Conservation (phyloP, 148 eudicot species). For the Rhododendron mucronatum region DNA sequence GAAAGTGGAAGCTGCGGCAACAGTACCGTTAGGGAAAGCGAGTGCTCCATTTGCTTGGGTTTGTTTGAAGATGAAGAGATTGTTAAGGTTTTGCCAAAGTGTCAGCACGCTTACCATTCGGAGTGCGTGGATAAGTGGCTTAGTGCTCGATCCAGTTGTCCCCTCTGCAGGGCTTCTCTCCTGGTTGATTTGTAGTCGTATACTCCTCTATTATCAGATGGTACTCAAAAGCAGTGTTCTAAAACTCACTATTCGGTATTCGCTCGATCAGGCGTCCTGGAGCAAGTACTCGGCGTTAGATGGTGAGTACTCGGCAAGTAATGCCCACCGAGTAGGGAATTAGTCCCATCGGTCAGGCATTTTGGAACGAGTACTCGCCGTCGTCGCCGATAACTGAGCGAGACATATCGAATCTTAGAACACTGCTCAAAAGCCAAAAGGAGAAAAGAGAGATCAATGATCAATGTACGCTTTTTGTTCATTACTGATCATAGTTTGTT, state of each 20-base stretch:
- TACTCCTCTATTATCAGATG: not conserved
- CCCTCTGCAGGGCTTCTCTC: constrained; percentile 19
- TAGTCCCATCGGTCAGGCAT: no score
- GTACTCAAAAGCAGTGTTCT: not conserved
- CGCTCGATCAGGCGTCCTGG: no score
- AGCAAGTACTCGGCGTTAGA: no score
- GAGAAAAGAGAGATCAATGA: not conserved
- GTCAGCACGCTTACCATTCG: constrained; percentile 19
- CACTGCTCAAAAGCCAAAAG: not conserved
- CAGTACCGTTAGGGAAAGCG: not conserved
- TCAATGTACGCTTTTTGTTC: not conserved
- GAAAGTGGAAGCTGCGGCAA: not conserved
- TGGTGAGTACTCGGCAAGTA: no score
- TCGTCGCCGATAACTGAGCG: no score
- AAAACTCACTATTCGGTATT: no score
- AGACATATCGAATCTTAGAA: no score
- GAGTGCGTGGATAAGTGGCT: constrained; percentile 22
- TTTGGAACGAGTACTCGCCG: no score
- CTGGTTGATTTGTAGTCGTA: not conserved
- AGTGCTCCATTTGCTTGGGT: constrained; percentile 21
- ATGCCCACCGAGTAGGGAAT: no score
- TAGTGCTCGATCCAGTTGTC: constrained; percentile 17
- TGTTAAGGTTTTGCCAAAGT: constrained; percentile 20
- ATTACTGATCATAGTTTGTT: not conserved
- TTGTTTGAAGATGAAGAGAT: constrained; percentile 16